Evolutionary conservation across 2,329 filamentous ascomycete genomes (phyloP), one percentile per base, ranked within the genome.

Genomic region (Fusarium penzigii): DNA sequence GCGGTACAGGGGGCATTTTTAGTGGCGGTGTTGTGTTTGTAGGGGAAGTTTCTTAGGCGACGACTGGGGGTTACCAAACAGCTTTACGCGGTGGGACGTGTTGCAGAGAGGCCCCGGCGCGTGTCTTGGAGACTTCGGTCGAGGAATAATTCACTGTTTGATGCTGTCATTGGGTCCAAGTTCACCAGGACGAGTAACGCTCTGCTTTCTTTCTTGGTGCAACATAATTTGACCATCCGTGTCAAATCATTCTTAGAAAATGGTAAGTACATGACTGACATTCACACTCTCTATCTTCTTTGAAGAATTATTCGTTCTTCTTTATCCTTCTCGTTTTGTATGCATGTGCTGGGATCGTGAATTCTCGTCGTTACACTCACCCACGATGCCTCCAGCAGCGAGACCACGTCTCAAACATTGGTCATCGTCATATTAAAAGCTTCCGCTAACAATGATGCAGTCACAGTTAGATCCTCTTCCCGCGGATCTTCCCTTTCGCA

Each of bases 381-480:
- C 20, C 20, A 25, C 20, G 20, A 25, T 25, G 20, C 20, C 5
- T 7, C 7, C 20, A 25, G 20, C 20, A 25, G 20, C 20, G 20
- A 11, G 32, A 36, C 32, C 32, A 36, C 32, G 32, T 36, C 32
- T 36, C 32, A 36, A 25, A 25, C 4, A 25, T 25, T 25, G 20
- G 20, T 25, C 20, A 25, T 25, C 7, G 4, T 7, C 4, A 25
- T 25, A 7, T 11, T 42, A n/a, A 10, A 9, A 16, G 20, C 14
- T 6, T 13, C 7, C 34, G 25, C 49, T 54, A 43, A 61, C 40
- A 36, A 83, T 85, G 77, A 79, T 78, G 66, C 81, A 96, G 82
- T 96, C 92, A 61, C 94, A 99, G 75, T 77, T 92, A 63, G 92
- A 92, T 68, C 92, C 93, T 60, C 78, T 97, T 46, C 94, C 94